phyloP scores from a whole-genome alignment of 2,329 filamentous ascomycete genomes.

The Hortaea werneckii region DNA sequence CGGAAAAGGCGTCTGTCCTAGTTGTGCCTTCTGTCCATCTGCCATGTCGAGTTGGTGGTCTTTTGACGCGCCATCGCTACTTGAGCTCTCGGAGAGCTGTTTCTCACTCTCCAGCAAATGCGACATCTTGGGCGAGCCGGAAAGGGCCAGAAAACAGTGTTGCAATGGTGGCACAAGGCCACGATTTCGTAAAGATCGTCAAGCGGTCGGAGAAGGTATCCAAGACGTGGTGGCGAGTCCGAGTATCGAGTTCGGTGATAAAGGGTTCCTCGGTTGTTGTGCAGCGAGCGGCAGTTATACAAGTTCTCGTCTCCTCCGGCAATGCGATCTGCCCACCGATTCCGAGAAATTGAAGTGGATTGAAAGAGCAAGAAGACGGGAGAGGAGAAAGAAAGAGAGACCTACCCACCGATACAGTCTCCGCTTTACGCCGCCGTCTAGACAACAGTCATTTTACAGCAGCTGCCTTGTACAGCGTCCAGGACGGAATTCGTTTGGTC shows the following conservation, averaged over 20 bases:
- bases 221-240: neutral
- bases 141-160: neutral
- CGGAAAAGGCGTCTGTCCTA: slow-evolving; percentile 23
- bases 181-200: neutral
- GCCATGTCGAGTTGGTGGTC: slow-evolving; percentile 12
- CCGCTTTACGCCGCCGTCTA: too few species aligned
- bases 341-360: too few species aligned
- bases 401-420: too few species aligned
- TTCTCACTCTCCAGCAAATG: slow-evolving; percentile 12
- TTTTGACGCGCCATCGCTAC: slow-evolving; percentile 12
- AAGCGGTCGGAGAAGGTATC: neutral
- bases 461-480: too few species aligned
- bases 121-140: slow-evolving; percentile 5
- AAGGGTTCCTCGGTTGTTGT: neutral
- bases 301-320: neutral
- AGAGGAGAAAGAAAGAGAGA: too few species aligned
- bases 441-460: too few species aligned
- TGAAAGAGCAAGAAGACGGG: too few species aligned
- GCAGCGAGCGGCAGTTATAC: neutral
- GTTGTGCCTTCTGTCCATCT: slow-evolving; percentile 20
- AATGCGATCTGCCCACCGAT: neutral
- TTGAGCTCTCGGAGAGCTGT: slow-evolving; percentile 14
- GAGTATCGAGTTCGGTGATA: neutral
- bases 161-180: slow-evolving; percentile 1
- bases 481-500: too few species aligned